These are phyloP conservation scores for Daldinia sp. DNA, from an alignment of 2,329 filamentous ascomycete species.

Conservation along the genomic window DNA sequence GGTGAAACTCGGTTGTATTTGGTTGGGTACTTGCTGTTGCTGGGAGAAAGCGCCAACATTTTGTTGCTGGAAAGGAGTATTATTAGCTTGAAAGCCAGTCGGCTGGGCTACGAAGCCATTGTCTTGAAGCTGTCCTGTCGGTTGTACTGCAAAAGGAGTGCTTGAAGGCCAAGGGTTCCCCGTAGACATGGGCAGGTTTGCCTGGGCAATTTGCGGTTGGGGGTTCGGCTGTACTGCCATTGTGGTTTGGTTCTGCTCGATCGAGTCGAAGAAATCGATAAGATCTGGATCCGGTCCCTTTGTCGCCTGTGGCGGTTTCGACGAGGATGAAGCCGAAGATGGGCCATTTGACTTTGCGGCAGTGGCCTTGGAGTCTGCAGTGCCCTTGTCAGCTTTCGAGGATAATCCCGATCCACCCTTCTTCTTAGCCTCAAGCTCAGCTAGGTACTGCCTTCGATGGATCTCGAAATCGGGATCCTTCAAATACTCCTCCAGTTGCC, in stretches of 20 bases:
- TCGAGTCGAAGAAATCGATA: slow-evolving; percentile 95
- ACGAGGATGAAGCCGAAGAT: slow-evolving; percentile 48
- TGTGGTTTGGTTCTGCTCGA: slow-evolving; percentile 86
- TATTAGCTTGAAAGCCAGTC: slow-evolving; percentile 57
- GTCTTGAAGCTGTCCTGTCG: slow-evolving; percentile 48
- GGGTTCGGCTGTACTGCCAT: slow-evolving; percentile 64
- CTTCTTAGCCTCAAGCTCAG: slow-evolving; percentile 81
- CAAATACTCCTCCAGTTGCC: slow-evolving; percentile 92
- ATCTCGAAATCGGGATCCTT: slow-evolving; percentile 95
- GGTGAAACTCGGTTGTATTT: slow-evolving; percentile 65
- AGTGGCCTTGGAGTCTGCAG: slow-evolving; percentile 53
- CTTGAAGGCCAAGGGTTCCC: slow-evolving; percentile 56
- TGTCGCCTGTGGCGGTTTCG: slow-evolving; percentile 59
- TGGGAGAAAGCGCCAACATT: slow-evolving; percentile 50
- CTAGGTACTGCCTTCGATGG: slow-evolving; percentile 90
- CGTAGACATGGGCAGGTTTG: slow-evolving; percentile 47
- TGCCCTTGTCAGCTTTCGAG: slow-evolving; percentile 55
- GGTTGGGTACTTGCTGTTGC: slow-evolving; percentile 57
- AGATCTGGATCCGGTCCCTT: slow-evolving; percentile 81
- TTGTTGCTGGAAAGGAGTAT: slow-evolving; percentile 59
- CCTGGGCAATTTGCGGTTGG: slow-evolving; percentile 50
- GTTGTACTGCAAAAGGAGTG: slow-evolving; percentile 53
- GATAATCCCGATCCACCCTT: slow-evolving; percentile 55
- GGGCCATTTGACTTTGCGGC: slow-evolving; percentile 57
- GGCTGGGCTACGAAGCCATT: slow-evolving; percentile 51